These are phyloP conservation scores for Aspergillus cristatus DNA, from an alignment of 495 filamentous ascomycete species.

Conservation along the genomic window DNA sequence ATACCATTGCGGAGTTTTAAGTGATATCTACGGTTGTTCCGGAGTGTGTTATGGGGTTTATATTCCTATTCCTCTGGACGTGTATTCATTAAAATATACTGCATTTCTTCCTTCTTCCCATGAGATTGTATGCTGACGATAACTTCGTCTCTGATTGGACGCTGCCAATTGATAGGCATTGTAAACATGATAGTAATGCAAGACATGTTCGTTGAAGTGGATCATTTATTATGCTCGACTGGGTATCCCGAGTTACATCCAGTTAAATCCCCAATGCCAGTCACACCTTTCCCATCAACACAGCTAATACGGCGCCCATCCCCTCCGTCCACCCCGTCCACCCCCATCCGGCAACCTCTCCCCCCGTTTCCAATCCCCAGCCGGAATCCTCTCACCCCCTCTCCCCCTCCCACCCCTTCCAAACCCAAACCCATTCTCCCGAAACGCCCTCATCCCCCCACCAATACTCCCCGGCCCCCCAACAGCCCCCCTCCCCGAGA, in stretches of 20 bases:
- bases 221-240: too few relatives aligned
- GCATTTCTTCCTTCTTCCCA: constrained; percentile 15
- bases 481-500: constrained; percentile 20
- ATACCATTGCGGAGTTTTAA: constrained; percentile 69
- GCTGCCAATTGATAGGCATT: neutral
- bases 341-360: constrained; percentile 33
- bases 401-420: constrained; percentile 16
- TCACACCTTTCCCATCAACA: too few relatives aligned
- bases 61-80: constrained; percentile 12
- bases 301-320: constrained; percentile 34
- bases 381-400: constrained; percentile 30
- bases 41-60: neutral
- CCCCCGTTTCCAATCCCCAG: constrained; percentile 38
- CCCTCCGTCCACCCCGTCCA: constrained; percentile 27
- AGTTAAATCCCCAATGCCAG: too few relatives aligned
- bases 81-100: constrained; percentile 36
- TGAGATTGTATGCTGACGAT: too few relatives aligned
- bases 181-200: too few relatives aligned
- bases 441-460: constrained; percentile 38
- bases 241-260: too few relatives aligned
- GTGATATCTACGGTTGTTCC: too few relatives aligned
- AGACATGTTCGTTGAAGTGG: neutral
- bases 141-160: too few relatives aligned
- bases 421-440: constrained; percentile 37
- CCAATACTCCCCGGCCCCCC: constrained; percentile 11